A percentile compares a stretch with the other conserved stretches of the same genome.
These are phyloP conservation scores for Rhizopogon vesiculosus DNA, from an alignment of 768 basidiomycete species.

Conservation along the genomic window DNA sequence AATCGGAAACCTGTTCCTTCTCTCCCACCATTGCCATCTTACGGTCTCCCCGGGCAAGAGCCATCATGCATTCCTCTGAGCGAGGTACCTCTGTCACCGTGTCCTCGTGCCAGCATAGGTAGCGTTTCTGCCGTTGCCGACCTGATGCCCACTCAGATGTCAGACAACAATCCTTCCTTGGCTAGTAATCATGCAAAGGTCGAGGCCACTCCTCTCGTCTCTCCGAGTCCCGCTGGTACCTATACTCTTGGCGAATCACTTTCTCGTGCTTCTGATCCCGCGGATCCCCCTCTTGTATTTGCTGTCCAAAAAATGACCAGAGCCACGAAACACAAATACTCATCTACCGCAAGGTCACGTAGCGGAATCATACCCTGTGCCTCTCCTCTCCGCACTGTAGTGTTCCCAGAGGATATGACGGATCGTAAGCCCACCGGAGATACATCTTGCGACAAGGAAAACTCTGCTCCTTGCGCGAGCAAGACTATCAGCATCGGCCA, in stretches of 20 bases:
- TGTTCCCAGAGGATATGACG: neutral
- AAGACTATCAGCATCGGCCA: neutral
- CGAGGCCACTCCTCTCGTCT: neutral
- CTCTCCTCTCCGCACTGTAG: neutral
- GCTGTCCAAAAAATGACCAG: slow-evolving; percentile 1
- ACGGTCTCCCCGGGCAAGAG: neutral
- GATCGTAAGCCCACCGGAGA: neutral
- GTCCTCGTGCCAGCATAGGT: neutral
- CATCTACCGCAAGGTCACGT: slow-evolving; percentile 3
- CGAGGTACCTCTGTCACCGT: neutral
- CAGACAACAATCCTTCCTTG: neutral
- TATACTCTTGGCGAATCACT: neutral
- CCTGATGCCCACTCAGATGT: neutral
- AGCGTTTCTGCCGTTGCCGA: slow-evolving; percentile 4
- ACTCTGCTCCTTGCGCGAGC: neutral
- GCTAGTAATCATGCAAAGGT: neutral
- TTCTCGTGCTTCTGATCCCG: neutral
- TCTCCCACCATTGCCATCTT: slow-evolving; percentile 16
- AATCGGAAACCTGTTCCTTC: slow-evolving; percentile 14
- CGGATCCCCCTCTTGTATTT: neutral
- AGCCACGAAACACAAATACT: slow-evolving; percentile 6
- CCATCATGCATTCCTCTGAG: neutral
- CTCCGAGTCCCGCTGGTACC: neutral
- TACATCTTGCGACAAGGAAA: slow-evolving; percentile 2
- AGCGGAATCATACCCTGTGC: slow-evolving; percentile 5